These are phyloP conservation scores for Cairneyella variabilis DNA, from an alignment of 495 filamentous ascomycete species.

Conservation along the genomic window DNA sequence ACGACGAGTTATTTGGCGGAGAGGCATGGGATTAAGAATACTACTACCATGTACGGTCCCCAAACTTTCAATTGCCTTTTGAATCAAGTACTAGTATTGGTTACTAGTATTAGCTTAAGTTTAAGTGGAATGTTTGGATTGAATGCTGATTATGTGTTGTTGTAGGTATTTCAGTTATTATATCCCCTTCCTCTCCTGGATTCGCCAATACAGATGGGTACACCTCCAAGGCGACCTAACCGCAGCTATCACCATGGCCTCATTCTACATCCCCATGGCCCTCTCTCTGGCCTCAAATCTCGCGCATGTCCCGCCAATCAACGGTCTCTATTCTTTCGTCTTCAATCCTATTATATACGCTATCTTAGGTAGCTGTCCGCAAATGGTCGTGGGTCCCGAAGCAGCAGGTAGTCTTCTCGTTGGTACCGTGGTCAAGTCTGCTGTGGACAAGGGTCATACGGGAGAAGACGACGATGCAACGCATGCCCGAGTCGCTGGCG, in stretches of 20 bases:
- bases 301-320: slow-evolving; percentile 87
- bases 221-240: slow-evolving; percentile 84
- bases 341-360: slow-evolving; percentile 89
- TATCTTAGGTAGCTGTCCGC: slow-evolving; percentile 81
- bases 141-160: slow-evolving; percentile 27
- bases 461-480: slow-evolving; percentile 65
- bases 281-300: slow-evolving; percentile 92
- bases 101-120: too few relatives aligned
- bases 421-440: slow-evolving; percentile 77
- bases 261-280: slow-evolving; percentile 97
- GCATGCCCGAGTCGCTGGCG: slow-evolving; percentile 81
- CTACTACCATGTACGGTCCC: slow-evolving; percentile 48
- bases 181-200: slow-evolving; percentile 86
- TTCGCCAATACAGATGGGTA: slow-evolving; percentile 73
- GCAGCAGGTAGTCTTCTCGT: slow-evolving; percentile 89
- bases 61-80: not conserved
- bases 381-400: slow-evolving; percentile 94
- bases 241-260: slow-evolving; percentile 85
- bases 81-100: too few relatives aligned
- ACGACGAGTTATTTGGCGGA: slow-evolving; percentile 60
- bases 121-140: too few relatives aligned
- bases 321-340: slow-evolving; percentile 93
- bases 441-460: slow-evolving; percentile 64
- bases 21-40: slow-evolving; percentile 55
- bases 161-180: slow-evolving; percentile 89